Percentiles rank a stretch among this genome's conserved stretches.
Conservation (phyloP, 768 basidiomycete species). For the Tricholoma sp. region DNA sequence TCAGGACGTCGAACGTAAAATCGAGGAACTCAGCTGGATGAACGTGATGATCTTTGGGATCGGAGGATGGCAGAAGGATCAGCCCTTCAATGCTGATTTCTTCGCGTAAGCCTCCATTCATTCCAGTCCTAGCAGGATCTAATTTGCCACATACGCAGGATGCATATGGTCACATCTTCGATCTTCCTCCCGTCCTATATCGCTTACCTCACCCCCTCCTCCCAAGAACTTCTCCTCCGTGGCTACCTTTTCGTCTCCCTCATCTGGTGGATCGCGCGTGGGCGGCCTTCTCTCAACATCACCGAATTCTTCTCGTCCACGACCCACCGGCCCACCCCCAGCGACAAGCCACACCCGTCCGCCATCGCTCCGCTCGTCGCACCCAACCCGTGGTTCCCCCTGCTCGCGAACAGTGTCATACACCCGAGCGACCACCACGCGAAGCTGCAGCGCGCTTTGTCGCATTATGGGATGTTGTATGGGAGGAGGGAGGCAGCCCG, state of each 20-base stretch:
- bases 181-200: slow-evolving; percentile 53
- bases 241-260: slow-evolving; percentile 52
- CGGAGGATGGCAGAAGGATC: slow-evolving; percentile 13
- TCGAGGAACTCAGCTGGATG: slow-evolving; percentile 18
- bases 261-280: slow-evolving; percentile 53
- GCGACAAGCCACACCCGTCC: slow-evolving; percentile 17
- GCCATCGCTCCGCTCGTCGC: slow-evolving; percentile 23
- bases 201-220: slow-evolving; percentile 32
- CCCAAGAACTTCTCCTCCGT: slow-evolving; percentile 51
- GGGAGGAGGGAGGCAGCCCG: slow-evolving; percentile 25
- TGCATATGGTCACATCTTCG: slow-evolving; percentile 47
- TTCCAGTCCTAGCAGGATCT: not conserved
- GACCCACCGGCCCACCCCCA: slow-evolving; percentile 35
- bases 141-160: slow-evolving; percentile 30
- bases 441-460: slow-evolving; percentile 34
- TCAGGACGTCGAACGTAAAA: slow-evolving; percentile 10
- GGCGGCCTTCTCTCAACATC: slow-evolving; percentile 47
- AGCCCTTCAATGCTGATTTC: slow-evolving; percentile 19
- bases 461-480: slow-evolving; percentile 22
- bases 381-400: slow-evolving; percentile 54
- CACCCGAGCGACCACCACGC: slow-evolving; percentile 54
- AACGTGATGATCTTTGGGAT: slow-evolving; percentile 16
- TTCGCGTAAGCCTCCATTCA: slow-evolving; percentile 12
- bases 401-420: slow-evolving; percentile 48
- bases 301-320: slow-evolving; percentile 39